Conservation (phyloP, 2,329 filamentous ascomycete genomes). For the Ophiostoma novo-ulmi region DNA sequence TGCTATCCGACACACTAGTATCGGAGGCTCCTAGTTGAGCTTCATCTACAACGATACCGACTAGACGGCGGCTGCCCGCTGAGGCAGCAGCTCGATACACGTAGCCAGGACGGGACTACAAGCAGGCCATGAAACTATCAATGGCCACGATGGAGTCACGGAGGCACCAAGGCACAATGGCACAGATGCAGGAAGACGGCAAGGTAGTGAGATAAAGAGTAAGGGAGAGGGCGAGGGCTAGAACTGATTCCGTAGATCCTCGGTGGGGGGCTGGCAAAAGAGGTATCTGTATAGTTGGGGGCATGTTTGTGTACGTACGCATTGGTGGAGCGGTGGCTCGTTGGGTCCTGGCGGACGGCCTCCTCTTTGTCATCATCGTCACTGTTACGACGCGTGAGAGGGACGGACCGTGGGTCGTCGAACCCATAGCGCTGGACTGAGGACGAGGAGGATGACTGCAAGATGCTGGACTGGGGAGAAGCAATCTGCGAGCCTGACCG, state of each 20-base stretch:
- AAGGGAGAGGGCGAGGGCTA: too few relatives aligned
- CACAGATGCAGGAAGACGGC: not conserved
- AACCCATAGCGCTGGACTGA: constrained; percentile 45
- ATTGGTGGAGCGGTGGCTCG: constrained; percentile 67
- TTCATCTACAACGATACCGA: not conserved
- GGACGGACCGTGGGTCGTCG: constrained; percentile 73
- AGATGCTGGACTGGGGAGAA: constrained; percentile 64
- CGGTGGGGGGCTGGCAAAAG: not conserved
- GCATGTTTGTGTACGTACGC: constrained; percentile 57
- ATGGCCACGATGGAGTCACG: not conserved
- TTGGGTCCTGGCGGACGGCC: constrained; percentile 62
- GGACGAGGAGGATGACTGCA: constrained; percentile 36
- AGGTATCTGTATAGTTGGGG: not conserved
- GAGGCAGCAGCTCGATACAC: not conserved
- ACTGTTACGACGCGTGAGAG: constrained; percentile 81
- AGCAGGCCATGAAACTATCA: not conserved
- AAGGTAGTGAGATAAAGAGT: too few relatives aligned
- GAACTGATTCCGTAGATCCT: not conserved
- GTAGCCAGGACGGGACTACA: not conserved
- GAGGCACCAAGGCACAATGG: not conserved
- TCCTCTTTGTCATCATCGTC: constrained; percentile 84
- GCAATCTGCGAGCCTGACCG: constrained; percentile 75
- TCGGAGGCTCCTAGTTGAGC: not conserved
- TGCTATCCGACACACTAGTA: not conserved
- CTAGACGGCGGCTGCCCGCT: not conserved